These are phyloP conservation scores for Emmonsiellopsis sp. DNA, from an alignment of 2,329 filamentous ascomycete species.

Conservation along the genomic window DNA sequence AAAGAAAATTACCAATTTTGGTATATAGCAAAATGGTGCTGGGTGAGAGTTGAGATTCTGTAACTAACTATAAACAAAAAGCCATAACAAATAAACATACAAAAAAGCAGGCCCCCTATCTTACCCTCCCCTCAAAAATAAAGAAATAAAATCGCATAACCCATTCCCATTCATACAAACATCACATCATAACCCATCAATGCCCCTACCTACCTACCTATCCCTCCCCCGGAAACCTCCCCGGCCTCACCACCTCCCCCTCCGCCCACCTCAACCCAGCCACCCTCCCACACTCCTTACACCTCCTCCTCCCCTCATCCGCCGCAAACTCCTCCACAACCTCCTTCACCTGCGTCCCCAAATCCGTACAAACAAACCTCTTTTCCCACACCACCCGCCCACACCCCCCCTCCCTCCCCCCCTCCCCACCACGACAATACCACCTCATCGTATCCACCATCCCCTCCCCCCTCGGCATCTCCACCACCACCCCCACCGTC, in stretches of 20 bases:
- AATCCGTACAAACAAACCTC: conserved; percentile 76
- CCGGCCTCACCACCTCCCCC: conserved; percentile 36
- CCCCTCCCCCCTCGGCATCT: conserved; percentile 65
- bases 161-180: too few species aligned
- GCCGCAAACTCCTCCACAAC: conserved; percentile 75
- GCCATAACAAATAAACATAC: too few species aligned
- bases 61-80: too few species aligned
- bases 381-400: conserved; percentile 71
- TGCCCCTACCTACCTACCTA: background rate
- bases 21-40: too few species aligned
- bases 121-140: too few species aligned
- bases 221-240: conserved; percentile 25
- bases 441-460: conserved; percentile 74
- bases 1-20: too few species aligned
- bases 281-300: conserved; percentile 64
- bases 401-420: conserved; percentile 71
- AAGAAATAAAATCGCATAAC: too few species aligned
- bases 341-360: conserved; percentile 89
- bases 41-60: too few species aligned
- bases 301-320: conserved; percentile 62
- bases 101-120: too few species aligned
- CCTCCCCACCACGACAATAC: conserved; percentile 70
- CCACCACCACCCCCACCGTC: conserved; percentile 88
- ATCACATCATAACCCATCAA: too few species aligned
- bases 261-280: conserved; percentile 47